phyloP scores from a whole-genome alignment of 1,284 basidiomycete species.

The Ustilago hordei region DNA sequence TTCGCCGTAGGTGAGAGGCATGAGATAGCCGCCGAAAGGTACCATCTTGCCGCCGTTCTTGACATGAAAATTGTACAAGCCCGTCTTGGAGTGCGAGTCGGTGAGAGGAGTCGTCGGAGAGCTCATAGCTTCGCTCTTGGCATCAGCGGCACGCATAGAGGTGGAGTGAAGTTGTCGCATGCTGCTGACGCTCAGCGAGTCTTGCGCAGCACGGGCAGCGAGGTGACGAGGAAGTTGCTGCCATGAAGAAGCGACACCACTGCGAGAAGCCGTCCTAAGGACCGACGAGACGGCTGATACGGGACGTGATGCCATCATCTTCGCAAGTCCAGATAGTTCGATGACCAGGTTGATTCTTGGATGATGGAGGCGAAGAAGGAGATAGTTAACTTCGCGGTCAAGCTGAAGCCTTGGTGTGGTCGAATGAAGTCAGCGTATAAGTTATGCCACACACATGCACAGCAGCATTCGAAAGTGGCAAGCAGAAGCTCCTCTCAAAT shows the following conservation, averaged over 20 bases:
- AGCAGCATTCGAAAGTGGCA: neutral
- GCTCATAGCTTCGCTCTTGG: slow-evolving; percentile 37
- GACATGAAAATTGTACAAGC: slow-evolving; percentile 90
- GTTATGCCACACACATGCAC: neutral
- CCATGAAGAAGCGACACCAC: slow-evolving; percentile 5
- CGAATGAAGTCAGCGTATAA: neutral
- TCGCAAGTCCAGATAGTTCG: neutral
- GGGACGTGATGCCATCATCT: slow-evolving; percentile 33
- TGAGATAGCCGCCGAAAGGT: slow-evolving; percentile 92
- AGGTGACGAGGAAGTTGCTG: slow-evolving; percentile 29
- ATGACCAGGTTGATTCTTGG: neutral
- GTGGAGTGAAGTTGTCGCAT: slow-evolving; percentile 36
- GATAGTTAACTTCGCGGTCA: neutral
- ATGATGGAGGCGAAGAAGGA: slow-evolving; percentile 8
- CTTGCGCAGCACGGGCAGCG: slow-evolving; percentile 14
- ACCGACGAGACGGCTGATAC: slow-evolving; percentile 27
- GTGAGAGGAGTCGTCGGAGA: slow-evolving; percentile 26
- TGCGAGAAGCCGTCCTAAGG: slow-evolving; percentile 32
- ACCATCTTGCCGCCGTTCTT: slow-evolving; percentile 92
- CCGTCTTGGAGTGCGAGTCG: slow-evolving; percentile 73
- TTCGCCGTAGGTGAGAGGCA: slow-evolving; percentile 87
- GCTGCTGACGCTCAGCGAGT: neutral
- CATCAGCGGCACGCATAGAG: slow-evolving; percentile 16
- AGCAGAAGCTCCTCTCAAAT: neutral
- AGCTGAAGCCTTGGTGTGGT: neutral